phyloP scores from a whole-genome alignment of 768 basidiomycete genomes.

The Clathrus columnatus region DNA sequence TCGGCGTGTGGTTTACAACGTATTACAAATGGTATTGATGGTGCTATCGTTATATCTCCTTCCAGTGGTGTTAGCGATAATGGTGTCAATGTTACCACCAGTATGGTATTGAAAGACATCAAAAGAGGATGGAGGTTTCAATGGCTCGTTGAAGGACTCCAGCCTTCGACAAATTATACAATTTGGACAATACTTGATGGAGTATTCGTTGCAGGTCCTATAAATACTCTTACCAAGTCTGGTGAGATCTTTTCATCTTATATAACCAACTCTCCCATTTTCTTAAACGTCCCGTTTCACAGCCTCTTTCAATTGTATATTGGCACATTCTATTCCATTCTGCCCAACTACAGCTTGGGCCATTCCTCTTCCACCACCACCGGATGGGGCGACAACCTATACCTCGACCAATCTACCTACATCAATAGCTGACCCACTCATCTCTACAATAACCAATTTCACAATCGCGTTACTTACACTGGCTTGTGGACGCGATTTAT shows the following conservation, averaged over 20 bases:
- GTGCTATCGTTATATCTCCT: constrained; percentile 23
- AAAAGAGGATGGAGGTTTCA: constrained; percentile 56
- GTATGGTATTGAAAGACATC: constrained; percentile 45
- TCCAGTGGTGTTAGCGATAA: constrained; percentile 9
- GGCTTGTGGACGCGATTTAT: constrained; percentile 71
- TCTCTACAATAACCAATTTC: constrained; percentile 62
- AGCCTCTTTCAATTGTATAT: constrained; percentile 62
- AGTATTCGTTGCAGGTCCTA: constrained; percentile 54
- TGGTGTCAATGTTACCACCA: constrained; percentile 31
- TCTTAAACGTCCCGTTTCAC: neutral
- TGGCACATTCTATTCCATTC: constrained; percentile 63
- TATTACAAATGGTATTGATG: constrained; percentile 16
- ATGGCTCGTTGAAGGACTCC: constrained; percentile 54
- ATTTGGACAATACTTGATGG: constrained; percentile 52
- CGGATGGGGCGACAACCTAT: constrained; percentile 34
- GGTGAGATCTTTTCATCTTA: constrained; percentile 30
- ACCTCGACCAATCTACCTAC: constrained; percentile 43
- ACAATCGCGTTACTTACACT: constrained; percentile 61
- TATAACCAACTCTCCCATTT: neutral
- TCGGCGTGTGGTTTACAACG: constrained; percentile 53
- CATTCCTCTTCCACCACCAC: constrained; percentile 52
- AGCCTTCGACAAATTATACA: constrained; percentile 69
- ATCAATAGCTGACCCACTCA: constrained; percentile 39
- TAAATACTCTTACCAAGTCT: constrained; percentile 70
- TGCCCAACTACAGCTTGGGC: constrained; percentile 67